Evolutionary conservation across 2,329 filamentous ascomycete species (phyloP), one percentile per base, ranked within the genome.

Genomic region (Aureobasidium vineae): DNA sequence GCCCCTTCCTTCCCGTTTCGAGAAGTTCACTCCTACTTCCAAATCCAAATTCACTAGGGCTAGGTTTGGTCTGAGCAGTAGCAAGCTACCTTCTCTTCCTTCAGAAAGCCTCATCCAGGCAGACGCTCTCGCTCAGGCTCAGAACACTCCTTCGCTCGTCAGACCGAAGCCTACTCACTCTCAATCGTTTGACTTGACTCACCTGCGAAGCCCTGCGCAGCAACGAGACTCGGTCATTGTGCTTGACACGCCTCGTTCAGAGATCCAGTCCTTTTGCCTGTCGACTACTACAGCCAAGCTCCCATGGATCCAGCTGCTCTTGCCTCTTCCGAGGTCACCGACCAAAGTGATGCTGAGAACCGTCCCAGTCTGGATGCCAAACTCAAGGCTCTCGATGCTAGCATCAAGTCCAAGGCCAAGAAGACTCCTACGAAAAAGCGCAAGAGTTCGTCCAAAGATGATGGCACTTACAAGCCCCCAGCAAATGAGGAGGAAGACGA

Each of bases 51-150:
- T 73, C n/a, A 72, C 67, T 67, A 71, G 71, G 60, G 70, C 72
- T 50, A 73, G 69, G 63, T 79, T 78, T 70, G 71, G 71, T 63
- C 77, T 78, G 69, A 68, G 73, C 28, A 73, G 76, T 65, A 45
- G 75, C 43, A 71, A 70, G 31, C 69, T 79, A 57, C 75, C 77
- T 52, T 75, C 75, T 60, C 69, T 79, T 66, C 76, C 75, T 63
- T 79, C 77, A 68, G 77, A 78, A 70, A 71, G 76, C 36, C 67
- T 79, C 3, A 70, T 79, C 33, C 74, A 72, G 59, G 71, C 73
- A n/a, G 73, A 72, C 52, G 47, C 71, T 45, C 15, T 53, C 5
- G 56, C 36, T 26, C 23, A 43, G 43, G 53, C 40, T 38, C 52
- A 61, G 26, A 31, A 60, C 43, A 50, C 63, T 21, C 59, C 59